Percentiles rank a stretch among this genome's conserved stretches.
phyloP scores from a whole-genome alignment of 2,329 filamentous ascomycete species.

The Parascedosporium putredinis region DNA sequence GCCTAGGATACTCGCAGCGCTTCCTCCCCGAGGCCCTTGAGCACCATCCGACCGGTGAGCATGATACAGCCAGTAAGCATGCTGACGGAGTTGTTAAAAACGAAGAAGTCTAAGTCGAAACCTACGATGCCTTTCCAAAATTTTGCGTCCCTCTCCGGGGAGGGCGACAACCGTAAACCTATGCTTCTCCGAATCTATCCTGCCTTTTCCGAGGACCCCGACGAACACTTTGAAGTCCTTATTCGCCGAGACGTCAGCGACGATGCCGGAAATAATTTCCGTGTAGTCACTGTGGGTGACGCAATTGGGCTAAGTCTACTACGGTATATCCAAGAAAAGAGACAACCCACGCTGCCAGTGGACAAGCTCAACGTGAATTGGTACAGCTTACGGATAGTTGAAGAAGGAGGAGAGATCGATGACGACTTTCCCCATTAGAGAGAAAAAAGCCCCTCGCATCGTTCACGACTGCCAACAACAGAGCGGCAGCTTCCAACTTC shows the following conservation, averaged over 20 bases:
- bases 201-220: conserved; percentile 55
- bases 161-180: conserved; percentile 63
- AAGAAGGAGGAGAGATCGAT: conserved; percentile 75
- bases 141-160: conserved; percentile 66
- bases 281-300: conserved; percentile 63
- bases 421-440: conserved; percentile 75
- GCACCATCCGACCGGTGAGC: conserved; percentile 53
- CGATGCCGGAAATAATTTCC: conserved; percentile 46
- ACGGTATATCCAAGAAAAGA: conserved; percentile 67
- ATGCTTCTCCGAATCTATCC: conserved; percentile 69
- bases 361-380: conserved; percentile 68
- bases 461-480: conserved; percentile 74
- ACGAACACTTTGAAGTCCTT: conserved; percentile 59
- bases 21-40: conserved; percentile 64
- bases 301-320: conserved; percentile 73
- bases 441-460: conserved; percentile 64
- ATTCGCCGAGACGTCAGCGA: conserved; percentile 61
- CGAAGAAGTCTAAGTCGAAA: conserved; percentile 58
- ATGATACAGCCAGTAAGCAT: conserved; percentile 60
- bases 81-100: conserved; percentile 61
- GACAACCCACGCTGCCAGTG: conserved; percentile 52
- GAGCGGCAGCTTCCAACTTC: conserved; percentile 24
- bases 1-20: conserved; percentile 48
- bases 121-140: conserved; percentile 62
- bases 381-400: conserved; percentile 75